phyloP scores from a whole-genome alignment of 345 rosid genomes.

The Corchorus capsularis region DNA sequence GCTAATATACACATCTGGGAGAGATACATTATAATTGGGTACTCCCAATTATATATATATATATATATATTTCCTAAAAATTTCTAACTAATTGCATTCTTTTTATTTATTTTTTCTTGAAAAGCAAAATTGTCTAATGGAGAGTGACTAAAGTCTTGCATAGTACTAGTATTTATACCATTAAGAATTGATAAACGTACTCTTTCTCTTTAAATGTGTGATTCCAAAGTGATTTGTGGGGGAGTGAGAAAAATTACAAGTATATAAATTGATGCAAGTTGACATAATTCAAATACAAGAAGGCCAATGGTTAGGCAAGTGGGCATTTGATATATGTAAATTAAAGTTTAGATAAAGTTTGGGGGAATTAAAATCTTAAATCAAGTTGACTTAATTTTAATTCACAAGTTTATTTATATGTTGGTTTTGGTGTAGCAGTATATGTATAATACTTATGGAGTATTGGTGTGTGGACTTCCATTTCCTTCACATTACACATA shows the following conservation, averaged over 20 bases:
- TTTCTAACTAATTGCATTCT: background rate
- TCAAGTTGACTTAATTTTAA: background rate
- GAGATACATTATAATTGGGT: background rate
- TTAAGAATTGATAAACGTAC: background rate
- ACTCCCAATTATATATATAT: background rate
- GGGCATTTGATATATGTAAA: background rate
- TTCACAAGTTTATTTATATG: background rate
- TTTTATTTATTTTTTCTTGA: background rate
- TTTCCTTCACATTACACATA: background rate
- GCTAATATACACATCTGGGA: background rate
- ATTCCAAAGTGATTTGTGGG: background rate
- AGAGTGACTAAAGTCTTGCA: slow-evolving; percentile 1
- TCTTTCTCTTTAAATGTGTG: background rate
- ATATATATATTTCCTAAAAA: slow-evolving; percentile 1
- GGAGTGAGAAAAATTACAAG: background rate
- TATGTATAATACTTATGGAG: background rate
- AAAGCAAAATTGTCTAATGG: slow-evolving; percentile 8
- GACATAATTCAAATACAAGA: slow-evolving; percentile 7
- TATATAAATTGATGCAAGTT: slow-evolving; percentile 1
- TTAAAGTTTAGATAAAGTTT: background rate
- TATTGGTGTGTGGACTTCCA: slow-evolving; percentile 8
- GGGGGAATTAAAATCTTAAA: background rate
- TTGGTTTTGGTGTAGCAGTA: slow-evolving; percentile 1
- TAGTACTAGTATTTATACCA: background rate
- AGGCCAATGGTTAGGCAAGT: background rate